A percentile compares a stretch with the other conserved stretches of the same genome.
Evolutionary conservation across 768 basidiomycete species (phyloP).

Genomic region (Psilocybe cyanescens): DNA sequence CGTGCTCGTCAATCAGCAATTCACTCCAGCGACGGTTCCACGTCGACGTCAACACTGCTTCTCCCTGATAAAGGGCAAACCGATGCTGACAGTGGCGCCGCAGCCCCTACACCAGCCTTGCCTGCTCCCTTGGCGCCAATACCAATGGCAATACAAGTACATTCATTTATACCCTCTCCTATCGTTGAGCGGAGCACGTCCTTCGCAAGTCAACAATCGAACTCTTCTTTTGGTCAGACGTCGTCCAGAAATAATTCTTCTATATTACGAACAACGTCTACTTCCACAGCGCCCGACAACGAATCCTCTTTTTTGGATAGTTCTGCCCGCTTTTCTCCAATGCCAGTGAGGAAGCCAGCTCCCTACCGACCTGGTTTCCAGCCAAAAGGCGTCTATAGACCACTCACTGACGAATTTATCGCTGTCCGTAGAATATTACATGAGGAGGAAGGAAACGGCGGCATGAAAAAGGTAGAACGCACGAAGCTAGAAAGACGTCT

Average conservation of each 20-base stretch:
- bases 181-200: not conserved
- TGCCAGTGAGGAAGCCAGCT: conserved; percentile 34
- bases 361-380: conserved; percentile 94
- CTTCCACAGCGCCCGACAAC: conserved; percentile 2
- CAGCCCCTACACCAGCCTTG: not conserved
- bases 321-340: not conserved
- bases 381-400: conserved; percentile 82
- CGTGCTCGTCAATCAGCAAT: conserved; percentile 17
- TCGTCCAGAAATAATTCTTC: not conserved
- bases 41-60: conserved; percentile 26
- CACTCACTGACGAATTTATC: conserved; percentile 83
- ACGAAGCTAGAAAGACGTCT: conserved; percentile 85
- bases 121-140: not conserved
- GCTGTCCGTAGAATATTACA: conserved; percentile 43
- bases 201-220: not conserved
- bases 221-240: not conserved
- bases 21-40: conserved; percentile 29
- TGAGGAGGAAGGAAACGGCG: conserved; percentile 39
- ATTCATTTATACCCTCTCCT: not conserved
- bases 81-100: not conserved
- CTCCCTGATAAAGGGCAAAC: conserved; percentile 1
- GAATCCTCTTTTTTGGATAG: conserved; percentile 13
- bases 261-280: not conserved
- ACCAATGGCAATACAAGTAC: not conserved
- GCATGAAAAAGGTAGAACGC: conserved; percentile 69